Conservation (phyloP, 805 yeast species). For the Metschnikowia proteae region DNA sequence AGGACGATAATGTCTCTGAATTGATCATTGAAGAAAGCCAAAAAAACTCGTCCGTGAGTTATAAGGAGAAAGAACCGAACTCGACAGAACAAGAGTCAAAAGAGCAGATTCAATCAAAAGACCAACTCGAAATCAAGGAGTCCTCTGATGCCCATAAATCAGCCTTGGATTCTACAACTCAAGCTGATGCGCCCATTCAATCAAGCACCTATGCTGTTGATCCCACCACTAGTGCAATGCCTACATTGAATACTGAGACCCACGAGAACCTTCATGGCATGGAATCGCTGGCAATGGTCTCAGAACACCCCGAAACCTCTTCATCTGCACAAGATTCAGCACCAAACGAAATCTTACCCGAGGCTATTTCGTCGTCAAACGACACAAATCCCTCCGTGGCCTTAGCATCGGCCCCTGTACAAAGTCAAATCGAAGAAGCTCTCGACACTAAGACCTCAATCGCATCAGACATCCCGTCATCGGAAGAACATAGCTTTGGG, state of each 20-base stretch:
- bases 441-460: neutral
- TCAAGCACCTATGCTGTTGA: neutral
- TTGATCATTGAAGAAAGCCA: neutral
- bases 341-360: neutral
- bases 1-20: conserved; percentile 2
- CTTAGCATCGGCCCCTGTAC: neutral
- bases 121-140: neutral
- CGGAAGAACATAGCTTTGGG: neutral
- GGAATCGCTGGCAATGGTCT: neutral
- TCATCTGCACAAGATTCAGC: neutral
- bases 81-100: conserved; percentile 1
- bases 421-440: neutral
- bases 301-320: neutral
- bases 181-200: too few species aligned
- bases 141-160: neutral
- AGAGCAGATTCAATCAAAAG: neutral
- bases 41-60: neutral
- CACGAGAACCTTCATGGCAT: neutral
- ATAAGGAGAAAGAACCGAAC: neutral
- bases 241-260: neutral
- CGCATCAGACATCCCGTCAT: too few species aligned
- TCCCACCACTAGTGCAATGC: neutral
- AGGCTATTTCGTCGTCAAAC: neutral
- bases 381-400: neutral
- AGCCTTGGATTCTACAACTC: neutral